Evolutionary conservation across 2,329 filamentous ascomycete genomes (phyloP), one percentile per base, ranked within the genome.

Genomic region (Hypoxylon sp.): DNA sequence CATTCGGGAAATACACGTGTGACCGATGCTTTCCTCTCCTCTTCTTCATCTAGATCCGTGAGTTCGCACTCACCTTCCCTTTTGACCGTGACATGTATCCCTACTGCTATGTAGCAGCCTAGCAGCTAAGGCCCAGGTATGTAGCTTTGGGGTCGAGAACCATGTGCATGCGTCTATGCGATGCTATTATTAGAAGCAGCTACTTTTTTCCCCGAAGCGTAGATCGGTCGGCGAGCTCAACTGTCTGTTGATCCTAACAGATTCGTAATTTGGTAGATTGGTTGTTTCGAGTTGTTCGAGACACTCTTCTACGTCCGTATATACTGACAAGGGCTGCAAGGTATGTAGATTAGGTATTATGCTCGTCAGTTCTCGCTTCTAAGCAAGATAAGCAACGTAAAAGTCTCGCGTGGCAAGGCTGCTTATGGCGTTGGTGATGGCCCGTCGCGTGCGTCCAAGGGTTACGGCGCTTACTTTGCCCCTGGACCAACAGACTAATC

Each of bases 51-150:
- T 57, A 57, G 43, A 48, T 10, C 42, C 47, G 57, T 53, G 57
- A 49, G 18, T 9, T 20, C 13, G 31, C 24, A 31, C 40, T 55
- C 43, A 57, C 57, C 58, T 60, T 57, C 58, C 58, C 53, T 49
- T 60, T 57, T n/a, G n/a, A 24, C 43, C 33, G 53, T n/a, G 29
- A 35, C 33, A 18, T 45, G 31, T 35, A 60, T 56, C 56, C 45
- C 52, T 46, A 50, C 20, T 13, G n/a, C 27, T 46, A 18, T 33
- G n/a, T n/a, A n/a, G n/a, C n/a, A n/a, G n/a, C n/a, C n/a, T n/a
- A n/a, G n/a, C n/a, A n/a, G n/a, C n/a, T n/a, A n/a, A 23, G 9
- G 24, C 35, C 10, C n/a, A 42, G 37, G 37, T 33, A 33, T 6
- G 4, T 46, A 38, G 31, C 40, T 35, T 18, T 35, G 31, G 31